These are phyloP conservation scores for Orbilia brochopaga DNA, from an alignment of 2,329 filamentous ascomycete genomes.

Conservation along the genomic window DNA sequence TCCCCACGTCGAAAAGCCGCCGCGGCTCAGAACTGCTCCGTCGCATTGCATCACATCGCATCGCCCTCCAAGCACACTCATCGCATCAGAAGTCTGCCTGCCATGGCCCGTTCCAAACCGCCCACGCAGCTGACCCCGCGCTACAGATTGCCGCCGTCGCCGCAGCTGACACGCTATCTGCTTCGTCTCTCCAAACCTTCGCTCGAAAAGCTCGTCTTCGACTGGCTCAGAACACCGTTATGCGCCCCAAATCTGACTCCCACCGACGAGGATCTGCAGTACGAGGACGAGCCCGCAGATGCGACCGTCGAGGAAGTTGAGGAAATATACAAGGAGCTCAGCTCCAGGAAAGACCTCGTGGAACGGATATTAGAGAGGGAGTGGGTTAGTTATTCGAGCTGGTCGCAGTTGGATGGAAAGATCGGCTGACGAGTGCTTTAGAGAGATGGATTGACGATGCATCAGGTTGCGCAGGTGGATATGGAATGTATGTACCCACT, in stretches of 20 bases:
- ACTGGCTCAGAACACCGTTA: conserved; percentile 40
- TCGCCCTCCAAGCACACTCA: not conserved
- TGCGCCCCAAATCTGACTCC: conserved; percentile 39
- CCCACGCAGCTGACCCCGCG: conserved; percentile 29
- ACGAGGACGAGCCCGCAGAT: conserved; percentile 33
- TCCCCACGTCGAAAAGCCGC: not conserved
- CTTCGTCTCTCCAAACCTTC: conserved; percentile 42
- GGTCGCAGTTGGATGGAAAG: not conserved
- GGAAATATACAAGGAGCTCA: conserved; percentile 29
- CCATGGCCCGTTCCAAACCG: conserved; percentile 39
- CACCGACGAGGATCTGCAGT: conserved; percentile 38
- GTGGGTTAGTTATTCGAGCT: conserved; percentile 59
- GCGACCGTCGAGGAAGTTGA: conserved; percentile 23
- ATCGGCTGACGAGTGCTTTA: conserved; percentile 17
- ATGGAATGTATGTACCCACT: conserved; percentile 60
- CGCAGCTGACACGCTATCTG: conserved; percentile 40
- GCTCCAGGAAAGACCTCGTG: conserved; percentile 62
- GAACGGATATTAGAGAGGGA: conserved; percentile 72
- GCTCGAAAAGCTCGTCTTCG: conserved; percentile 45
- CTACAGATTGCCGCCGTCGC: conserved; percentile 34
- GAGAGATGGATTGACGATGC: conserved; percentile 68
- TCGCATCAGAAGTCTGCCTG: too few relatives aligned
- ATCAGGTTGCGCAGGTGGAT: conserved; percentile 73
- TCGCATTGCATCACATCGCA: conserved; percentile 9
- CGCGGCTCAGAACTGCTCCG: not conserved